A percentile compares a stretch with the other conserved stretches of the same genome.
phyloP scores from a whole-genome alignment of 23 red algal genomes.

The Chondrus crispus region DNA sequence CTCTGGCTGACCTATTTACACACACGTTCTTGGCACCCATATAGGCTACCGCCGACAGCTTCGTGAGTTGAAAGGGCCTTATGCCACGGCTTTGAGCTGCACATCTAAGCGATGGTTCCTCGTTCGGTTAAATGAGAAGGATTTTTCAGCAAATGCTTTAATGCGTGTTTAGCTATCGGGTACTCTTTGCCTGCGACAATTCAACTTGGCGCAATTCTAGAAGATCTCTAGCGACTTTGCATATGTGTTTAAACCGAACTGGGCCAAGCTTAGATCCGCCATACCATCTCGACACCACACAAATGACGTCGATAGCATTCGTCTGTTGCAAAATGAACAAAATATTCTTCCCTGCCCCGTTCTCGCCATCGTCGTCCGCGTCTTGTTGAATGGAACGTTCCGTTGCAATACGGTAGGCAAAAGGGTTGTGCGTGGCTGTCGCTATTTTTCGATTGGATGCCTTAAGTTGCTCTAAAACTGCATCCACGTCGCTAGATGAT shows the following conservation, averaged over 20 bases:
- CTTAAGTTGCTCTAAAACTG: background rate
- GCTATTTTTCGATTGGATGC: constrained; percentile 5
- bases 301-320: background rate
- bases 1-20: too few species aligned
- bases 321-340: constrained; percentile 35
- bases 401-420: constrained; percentile 20
- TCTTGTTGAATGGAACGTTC: background rate
- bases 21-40: too few species aligned
- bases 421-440: constrained; percentile 32
- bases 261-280: constrained; percentile 54
- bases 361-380: constrained; percentile 64
- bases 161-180: too few species aligned
- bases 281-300: constrained; percentile 67
- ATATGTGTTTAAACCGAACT: constrained; percentile 51
- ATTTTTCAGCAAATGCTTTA: too few species aligned
- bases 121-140: too few species aligned
- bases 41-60: too few species aligned
- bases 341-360: constrained; percentile 36
- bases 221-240: constrained; percentile 39
- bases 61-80: too few species aligned
- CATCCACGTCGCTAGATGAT: background rate
- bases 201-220: background rate
- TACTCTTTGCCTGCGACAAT: background rate
- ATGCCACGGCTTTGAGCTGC: too few species aligned
- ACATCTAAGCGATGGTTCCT: too few species aligned